Base-by-base conservation (phyloP, 768 basidiomycete species). In the Suillus tomentosus region DNA sequence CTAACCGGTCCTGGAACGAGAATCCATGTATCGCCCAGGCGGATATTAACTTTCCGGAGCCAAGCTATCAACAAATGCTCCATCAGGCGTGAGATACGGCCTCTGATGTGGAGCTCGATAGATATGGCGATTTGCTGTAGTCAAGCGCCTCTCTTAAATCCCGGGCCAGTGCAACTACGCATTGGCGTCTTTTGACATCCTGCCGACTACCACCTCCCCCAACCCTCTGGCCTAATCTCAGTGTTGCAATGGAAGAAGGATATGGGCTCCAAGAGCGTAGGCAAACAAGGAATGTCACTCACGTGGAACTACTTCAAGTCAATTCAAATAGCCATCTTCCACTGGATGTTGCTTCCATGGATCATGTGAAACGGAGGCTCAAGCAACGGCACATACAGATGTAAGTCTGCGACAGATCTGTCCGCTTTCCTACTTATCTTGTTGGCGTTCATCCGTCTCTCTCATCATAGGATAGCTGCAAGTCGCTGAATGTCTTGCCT, bases 351-450 rank as follows among this genome's bases (percentile, higher is more conserved):
- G 79, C 83, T 62, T 87, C 89, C 71, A 76, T 86, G 45, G 90
- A 91, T 70, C 81, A 79, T 34, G 88, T 92, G 5, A 89, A 90
- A 71, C 83, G 90, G 36, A 82, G 83, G 48, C 81, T 91, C 53
- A 86, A 89, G 76, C 88, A 91, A 76, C 85, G 90, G 34, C 90
- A 91, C 83, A 85, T 90, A 22, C 90, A 91, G 73, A 92, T 92
- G 90, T 87, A 69, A 59, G 84, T 76, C 13, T 17, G 7, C 27
- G 43, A 61, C 6, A n/a, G 27, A 53, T 53, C 10, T 34, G 1
- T n/a, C 54, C 27, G 17, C 7, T 34, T 51, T 36, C n/a, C 50
- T 37, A 17, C n/a, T 24, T 8, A 34, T 57, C 62, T 34, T 54
- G 14, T 54, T 43, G 15, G 11, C 51, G 34, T 51, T 43, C 47